Base-by-base conservation (phyloP, 306 rosid species). In the Cucumis hystrix region DNA sequence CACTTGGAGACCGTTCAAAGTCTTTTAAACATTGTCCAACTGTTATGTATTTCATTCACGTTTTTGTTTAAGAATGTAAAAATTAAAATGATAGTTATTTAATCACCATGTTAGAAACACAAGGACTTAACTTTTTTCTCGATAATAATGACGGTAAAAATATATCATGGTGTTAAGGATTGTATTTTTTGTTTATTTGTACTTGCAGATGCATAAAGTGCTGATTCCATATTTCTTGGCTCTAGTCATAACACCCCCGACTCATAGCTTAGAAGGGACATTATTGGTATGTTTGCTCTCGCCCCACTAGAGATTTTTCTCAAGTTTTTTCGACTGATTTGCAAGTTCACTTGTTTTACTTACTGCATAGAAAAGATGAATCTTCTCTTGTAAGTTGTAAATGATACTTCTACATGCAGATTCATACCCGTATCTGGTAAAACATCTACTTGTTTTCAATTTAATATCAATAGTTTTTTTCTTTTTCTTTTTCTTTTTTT, bases 211-310 rank as follows among this genome's bases (percentile, higher is more conserved):
- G 97, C 96, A 91, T 79, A 90, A 56, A 68, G 93, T 94, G 81
- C 80, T 91, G 83, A 82, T 90, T 79, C 98, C 98, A 68, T 94
- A 75, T 87, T 89, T 91, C 25, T 52, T 94, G 75, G 95, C 91
- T 45, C 61, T 94, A 74, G 85, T 81, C 82, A 85, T 89, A 78
- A 94, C 96, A 1, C 97, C 98, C 62, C 79, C 97, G 13, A 87
- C 96, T 76, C 90, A 77, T 87, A 54, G 97, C 88, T 91, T 94
- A 25, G 98, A 94, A 83, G 98, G 98, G 68, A 91, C 97, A 12
- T 80, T 94, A 85, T 87, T 94, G 98, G 98, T 94, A 87, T 57
- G 86, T 76, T 75, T 79, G 55, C 84, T 74, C 40, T 12, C 54
- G 6, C 16, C 15, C 17, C 20, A 45, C 37, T 70, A 47, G 59